Percentiles rank a stretch among this genome's conserved stretches.
Evolutionary conservation across 1,284 basidiomycete species (phyloP).

Genomic region (Mycena citricolor): DNA sequence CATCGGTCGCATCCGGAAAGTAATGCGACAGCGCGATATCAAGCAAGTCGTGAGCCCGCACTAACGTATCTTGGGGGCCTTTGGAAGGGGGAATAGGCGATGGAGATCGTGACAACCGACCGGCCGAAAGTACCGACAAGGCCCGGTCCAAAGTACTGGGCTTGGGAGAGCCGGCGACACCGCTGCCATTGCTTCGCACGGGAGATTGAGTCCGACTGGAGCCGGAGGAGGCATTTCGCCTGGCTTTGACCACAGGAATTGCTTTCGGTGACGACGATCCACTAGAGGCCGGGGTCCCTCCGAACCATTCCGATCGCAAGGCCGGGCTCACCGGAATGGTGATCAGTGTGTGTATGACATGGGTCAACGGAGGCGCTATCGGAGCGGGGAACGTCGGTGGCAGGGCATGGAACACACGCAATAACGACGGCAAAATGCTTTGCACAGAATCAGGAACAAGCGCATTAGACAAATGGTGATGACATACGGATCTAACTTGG

Average conservation of each 20-base stretch:
- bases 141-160: slow-evolving; percentile 63
- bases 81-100: slow-evolving; percentile 38
- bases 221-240: slow-evolving; percentile 21
- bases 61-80: slow-evolving; percentile 49
- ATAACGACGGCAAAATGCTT: slow-evolving; percentile 59
- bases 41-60: slow-evolving; percentile 64
- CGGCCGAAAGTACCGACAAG: slow-evolving; percentile 54
- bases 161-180: slow-evolving; percentile 36
- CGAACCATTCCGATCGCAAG: slow-evolving; percentile 52
- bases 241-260: slow-evolving; percentile 1
- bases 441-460: slow-evolving; percentile 1
- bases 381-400: slow-evolving; percentile 61
- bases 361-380: slow-evolving; percentile 64
- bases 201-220: slow-evolving; percentile 22
- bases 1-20: slow-evolving; percentile 61
- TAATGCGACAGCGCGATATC: slow-evolving; percentile 62
- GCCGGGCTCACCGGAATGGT: slow-evolving; percentile 62
- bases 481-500: slow-evolving; percentile 65
- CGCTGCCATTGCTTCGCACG: slow-evolving; percentile 21
- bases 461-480: slow-evolving; percentile 1
- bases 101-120: slow-evolving; percentile 57
- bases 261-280: slow-evolving; percentile 22
- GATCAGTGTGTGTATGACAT: slow-evolving; percentile 74
- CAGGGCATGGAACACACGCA: slow-evolving; percentile 61
- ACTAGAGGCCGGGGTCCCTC: slow-evolving; percentile 28